These are phyloP conservation scores for Alternaria hordeiaustralica DNA, from an alignment of 2,329 filamentous ascomycete species.

Conservation along the genomic window DNA sequence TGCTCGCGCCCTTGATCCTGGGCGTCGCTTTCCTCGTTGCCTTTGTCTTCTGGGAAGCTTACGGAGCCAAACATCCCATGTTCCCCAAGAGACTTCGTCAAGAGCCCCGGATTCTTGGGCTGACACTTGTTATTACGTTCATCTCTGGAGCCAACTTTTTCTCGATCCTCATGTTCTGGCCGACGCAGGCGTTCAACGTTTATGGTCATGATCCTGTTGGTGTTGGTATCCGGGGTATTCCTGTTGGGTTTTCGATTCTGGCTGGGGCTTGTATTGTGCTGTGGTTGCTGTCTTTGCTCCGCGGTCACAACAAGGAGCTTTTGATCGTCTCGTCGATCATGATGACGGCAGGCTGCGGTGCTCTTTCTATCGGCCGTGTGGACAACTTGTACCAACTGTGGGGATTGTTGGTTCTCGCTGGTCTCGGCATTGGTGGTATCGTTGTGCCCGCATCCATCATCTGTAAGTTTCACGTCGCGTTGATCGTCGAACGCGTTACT, in stretches of 20 bases:
- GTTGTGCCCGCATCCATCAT: conserved; percentile 72
- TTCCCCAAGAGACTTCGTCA: conserved; percentile 46
- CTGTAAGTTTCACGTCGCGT: conserved; percentile 11
- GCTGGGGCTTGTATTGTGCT: conserved; percentile 67
- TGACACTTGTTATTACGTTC: conserved; percentile 42
- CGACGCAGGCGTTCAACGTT: conserved; percentile 40
- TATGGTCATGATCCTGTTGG: conserved; percentile 64
- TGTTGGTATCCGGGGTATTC: conserved; percentile 69
- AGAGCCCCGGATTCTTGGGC: conserved; percentile 32
- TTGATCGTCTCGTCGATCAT: conserved; percentile 65
- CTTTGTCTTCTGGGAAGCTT: conserved; percentile 58
- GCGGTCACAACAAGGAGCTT: conserved; percentile 65
- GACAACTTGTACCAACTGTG: conserved; percentile 64
- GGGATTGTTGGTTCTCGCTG: conserved; percentile 65
- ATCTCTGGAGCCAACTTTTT: conserved; percentile 44
- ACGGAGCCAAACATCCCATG: conserved; percentile 49
- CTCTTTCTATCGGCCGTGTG: conserved; percentile 57
- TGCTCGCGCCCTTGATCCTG: conserved; percentile 61
- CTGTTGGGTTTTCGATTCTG: conserved; percentile 68
- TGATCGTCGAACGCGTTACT: neutral
- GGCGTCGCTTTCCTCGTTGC: conserved; percentile 54
- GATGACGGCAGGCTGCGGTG: conserved; percentile 71
- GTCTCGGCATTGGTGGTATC: conserved; percentile 71
- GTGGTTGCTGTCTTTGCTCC: conserved; percentile 62
- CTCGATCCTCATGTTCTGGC: conserved; percentile 43